Conservation (phyloP, 495 filamentous ascomycete species). For the Hypoxylon trugodes region DNA sequence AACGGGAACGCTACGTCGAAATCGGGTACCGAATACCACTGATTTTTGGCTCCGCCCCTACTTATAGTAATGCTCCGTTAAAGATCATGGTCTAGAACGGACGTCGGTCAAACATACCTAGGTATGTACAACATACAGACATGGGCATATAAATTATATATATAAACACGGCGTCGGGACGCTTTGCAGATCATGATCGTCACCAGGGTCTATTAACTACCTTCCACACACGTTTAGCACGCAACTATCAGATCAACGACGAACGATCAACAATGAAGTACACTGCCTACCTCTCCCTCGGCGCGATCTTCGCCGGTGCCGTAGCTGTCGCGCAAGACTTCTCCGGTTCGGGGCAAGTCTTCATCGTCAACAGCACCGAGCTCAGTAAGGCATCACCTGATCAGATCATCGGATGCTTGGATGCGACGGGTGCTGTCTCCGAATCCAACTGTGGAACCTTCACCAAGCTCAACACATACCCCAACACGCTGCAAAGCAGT, state of each 20-base stretch:
- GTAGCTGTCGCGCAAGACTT: conserved; percentile 29
- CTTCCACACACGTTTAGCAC: not conserved
- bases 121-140: no score
- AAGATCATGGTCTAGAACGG: not conserved
- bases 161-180: no score
- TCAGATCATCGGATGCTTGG: conserved; percentile 47
- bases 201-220: not conserved
- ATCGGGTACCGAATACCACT: not conserved
- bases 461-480: conserved; percentile 25
- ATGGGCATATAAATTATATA: no score
- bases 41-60: not conserved
- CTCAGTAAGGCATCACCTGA: conserved; percentile 7
- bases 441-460: conserved; percentile 45
- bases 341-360: conserved; percentile 42
- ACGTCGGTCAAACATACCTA: not conserved
- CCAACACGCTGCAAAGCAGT: conserved; percentile 41
- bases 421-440: conserved; percentile 38
- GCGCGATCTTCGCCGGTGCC: conserved; percentile 4
- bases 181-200: not conserved
- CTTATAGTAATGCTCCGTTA: conserved; percentile 1
- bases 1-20: not conserved
- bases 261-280: conserved; percentile 21
- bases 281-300: conserved; percentile 4
- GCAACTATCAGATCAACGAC: not conserved
- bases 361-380: conserved; percentile 41